Conservation (phyloP, 768 basidiomycete species). For the Pleurotus cornucopiae region DNA sequence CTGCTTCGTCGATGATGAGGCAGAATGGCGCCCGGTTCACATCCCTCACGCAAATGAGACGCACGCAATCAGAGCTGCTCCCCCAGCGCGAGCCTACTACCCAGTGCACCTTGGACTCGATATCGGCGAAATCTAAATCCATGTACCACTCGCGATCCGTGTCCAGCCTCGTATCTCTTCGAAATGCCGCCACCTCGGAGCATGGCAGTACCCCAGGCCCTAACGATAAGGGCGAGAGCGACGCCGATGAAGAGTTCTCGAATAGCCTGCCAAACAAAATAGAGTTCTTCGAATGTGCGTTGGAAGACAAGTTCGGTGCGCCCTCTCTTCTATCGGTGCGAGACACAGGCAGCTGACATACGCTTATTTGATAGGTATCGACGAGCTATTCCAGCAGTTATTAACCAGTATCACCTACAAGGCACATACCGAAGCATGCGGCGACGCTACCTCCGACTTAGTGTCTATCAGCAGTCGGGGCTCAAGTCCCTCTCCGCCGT, state of each 20-base stretch:
- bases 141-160: not conserved
- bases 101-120: not conserved
- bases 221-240: no score
- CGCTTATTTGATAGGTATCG: not conserved
- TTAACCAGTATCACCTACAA: not conserved
- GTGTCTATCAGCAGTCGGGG: not conserved
- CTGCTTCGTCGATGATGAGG: not conserved
- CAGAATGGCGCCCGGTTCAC: not conserved
- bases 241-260: not conserved
- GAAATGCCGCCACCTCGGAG: not conserved
- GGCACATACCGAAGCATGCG: not conserved
- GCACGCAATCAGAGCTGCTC: conserved; percentile 1
- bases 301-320: not conserved
- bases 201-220: no score
- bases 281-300: conserved; percentile 2
- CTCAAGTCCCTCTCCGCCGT: not conserved
- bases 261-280: conserved; percentile 1
- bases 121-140: not conserved
- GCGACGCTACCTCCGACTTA: not conserved
- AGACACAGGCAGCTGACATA: not conserved
- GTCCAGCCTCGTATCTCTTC: not conserved
- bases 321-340: no score
- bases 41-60: not conserved
- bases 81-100: not conserved
- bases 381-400: not conserved